Evolutionary conservation across 164 flowering plant genomes (phyloP).

Genomic region (Paratinospora sagittata): DNA sequence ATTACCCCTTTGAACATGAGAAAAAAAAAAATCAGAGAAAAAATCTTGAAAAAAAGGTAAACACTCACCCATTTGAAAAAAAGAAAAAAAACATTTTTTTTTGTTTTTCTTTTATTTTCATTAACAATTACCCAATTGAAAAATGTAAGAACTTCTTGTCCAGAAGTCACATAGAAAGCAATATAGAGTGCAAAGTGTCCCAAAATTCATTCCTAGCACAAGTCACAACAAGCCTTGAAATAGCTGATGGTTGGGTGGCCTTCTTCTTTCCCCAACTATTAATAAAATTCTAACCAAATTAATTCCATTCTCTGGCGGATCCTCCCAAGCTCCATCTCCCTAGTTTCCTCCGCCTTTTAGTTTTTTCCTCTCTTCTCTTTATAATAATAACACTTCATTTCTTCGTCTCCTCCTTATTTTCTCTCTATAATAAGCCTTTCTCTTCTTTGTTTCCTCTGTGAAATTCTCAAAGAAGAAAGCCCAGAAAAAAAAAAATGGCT

Average conservation of each 20-base stretch:
- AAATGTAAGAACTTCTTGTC: too few species aligned
- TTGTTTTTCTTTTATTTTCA: too few species aligned
- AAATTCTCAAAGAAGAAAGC: too few species aligned
- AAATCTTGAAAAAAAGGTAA: too few species aligned
- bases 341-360: slow-evolving; percentile 37
- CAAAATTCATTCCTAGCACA: not conserved
- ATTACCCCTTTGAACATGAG: too few species aligned
- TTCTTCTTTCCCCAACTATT: not conserved
- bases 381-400: not conserved
- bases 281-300: not conserved
- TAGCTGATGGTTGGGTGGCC: not conserved
- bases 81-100: too few species aligned
- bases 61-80: too few species aligned
- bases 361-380: slow-evolving; percentile 7
- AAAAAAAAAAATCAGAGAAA: too few species aligned
- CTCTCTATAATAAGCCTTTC: not conserved
- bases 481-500: slow-evolving; percentile 27
- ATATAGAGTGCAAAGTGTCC: not conserved
- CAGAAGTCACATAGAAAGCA: not conserved
- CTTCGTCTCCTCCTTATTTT: slow-evolving; percentile 2
- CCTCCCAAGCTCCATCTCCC: slow-evolving; percentile 17
- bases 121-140: too few species aligned
- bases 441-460: not conserved
- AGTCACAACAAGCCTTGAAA: not conserved
- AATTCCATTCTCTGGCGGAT: slow-evolving; percentile 21